Conservation (phyloP, 352 stramenopile genomes). For the Globisporangium iwayamae region DNA sequence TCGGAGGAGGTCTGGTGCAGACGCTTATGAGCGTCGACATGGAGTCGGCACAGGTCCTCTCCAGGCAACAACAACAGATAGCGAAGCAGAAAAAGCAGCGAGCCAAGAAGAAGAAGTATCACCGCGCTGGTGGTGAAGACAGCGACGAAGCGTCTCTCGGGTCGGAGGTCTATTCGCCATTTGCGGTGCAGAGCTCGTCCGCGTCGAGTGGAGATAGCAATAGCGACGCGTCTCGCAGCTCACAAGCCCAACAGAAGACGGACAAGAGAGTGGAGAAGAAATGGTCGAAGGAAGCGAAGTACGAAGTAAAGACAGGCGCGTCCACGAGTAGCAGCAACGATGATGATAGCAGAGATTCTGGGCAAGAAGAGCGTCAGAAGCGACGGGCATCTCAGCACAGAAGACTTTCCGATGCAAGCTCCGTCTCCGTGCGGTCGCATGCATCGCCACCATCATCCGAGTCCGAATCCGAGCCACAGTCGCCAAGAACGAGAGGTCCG, state of each 20-base stretch:
- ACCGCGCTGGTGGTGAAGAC: background rate
- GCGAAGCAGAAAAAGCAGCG: background rate
- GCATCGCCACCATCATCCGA: background rate
- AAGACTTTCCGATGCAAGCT: background rate
- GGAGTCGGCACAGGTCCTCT: constrained; percentile 29
- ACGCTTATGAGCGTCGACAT: constrained; percentile 45
- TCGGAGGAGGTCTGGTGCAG: constrained; percentile 23
- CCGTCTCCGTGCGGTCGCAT: background rate
- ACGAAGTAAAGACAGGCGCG: background rate
- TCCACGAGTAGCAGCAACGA: background rate
- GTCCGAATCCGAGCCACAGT: background rate
- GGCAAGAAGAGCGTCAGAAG: background rate
- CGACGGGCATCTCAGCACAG: background rate
- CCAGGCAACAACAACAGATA: background rate
- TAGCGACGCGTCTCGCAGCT: background rate
- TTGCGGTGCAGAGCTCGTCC: constrained; percentile 2
- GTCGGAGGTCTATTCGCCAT: constrained; percentile 35
- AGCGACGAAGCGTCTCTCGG: constrained; percentile 25
- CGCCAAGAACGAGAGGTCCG: background rate
- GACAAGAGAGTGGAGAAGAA: background rate
- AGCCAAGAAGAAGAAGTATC: background rate
- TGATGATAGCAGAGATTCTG: background rate
- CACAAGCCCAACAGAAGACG: constrained; percentile 1
- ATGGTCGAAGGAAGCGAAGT: background rate
- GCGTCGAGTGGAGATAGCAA: background rate